phyloP scores from a whole-genome alignment of 495 filamentous ascomycete genomes.

The Trichoderma reesei region DNA sequence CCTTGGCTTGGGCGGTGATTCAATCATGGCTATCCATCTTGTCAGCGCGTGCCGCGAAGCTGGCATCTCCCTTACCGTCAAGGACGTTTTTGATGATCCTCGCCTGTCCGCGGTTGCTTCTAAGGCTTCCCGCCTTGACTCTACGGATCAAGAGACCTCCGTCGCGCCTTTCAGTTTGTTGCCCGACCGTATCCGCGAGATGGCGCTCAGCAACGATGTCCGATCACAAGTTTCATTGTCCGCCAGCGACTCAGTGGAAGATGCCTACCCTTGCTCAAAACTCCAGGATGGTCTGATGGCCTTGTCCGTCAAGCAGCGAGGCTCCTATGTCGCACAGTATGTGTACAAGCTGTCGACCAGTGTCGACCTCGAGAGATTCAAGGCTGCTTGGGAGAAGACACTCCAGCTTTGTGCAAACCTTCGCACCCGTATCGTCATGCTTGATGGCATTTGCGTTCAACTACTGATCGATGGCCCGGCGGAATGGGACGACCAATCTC shows the following conservation, averaged over 20 bases:
- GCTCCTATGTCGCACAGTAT: constrained; percentile 2
- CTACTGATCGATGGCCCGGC: not conserved
- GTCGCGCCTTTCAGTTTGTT: constrained; percentile 1
- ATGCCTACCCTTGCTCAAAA: constrained; percentile 4
- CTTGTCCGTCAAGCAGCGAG: constrained; percentile 18
- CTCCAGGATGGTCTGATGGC: constrained; percentile 28
- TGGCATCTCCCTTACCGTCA: not conserved
- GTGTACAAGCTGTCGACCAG: not conserved
- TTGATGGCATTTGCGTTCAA: not conserved
- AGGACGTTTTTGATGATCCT: constrained; percentile 3
- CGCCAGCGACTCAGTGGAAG: not conserved
- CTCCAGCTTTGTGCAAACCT: not conserved
- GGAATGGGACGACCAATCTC: not conserved
- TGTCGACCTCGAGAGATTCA: not conserved
- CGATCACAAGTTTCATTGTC: constrained; percentile 12
- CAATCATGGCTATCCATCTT: constrained; percentile 30
- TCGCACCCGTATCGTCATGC: constrained; percentile 2
- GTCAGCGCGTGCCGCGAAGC: constrained; percentile 28
- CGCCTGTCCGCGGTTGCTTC: constrained; percentile 1
- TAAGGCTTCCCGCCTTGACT: not conserved
- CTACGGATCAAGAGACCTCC: not conserved
- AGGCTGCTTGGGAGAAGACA: not conserved
- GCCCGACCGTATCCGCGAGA: not conserved
- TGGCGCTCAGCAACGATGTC: constrained; percentile 32
- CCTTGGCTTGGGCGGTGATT: constrained; percentile 35